Percentiles rank a stretch among this genome's conserved stretches.
phyloP scores from a whole-genome alignment of 345 rosid species.

The Moricandia moricandioides region DNA sequence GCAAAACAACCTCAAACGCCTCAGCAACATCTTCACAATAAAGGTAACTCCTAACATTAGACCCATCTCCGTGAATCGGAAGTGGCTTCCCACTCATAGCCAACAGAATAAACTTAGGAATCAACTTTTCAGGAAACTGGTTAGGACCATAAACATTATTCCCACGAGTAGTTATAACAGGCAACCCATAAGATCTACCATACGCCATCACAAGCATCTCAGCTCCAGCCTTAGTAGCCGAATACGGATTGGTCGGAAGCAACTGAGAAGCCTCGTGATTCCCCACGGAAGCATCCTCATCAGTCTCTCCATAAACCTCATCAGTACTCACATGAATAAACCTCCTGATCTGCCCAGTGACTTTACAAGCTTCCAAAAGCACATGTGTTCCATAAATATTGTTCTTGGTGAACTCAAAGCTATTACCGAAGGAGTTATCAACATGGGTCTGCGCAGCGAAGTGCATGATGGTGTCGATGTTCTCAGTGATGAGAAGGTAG shows the following conservation, averaged over 20 bases:
- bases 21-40: slow-evolving; percentile 96
- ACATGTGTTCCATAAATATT: slow-evolving; percentile 86
- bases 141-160: slow-evolving; percentile 76
- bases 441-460: slow-evolving; percentile 92
- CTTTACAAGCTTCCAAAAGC: slow-evolving; percentile 82
- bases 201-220: slow-evolving; percentile 98
- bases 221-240: slow-evolving; percentile 88
- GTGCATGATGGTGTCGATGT: slow-evolving; percentile 89
- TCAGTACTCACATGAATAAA: slow-evolving; percentile 92
- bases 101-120: slow-evolving; percentile 78
- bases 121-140: slow-evolving; percentile 85
- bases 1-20: slow-evolving; percentile 84
- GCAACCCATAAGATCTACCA: slow-evolving; percentile 81
- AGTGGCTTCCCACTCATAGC: slow-evolving; percentile 60
- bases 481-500: slow-evolving; percentile 86
- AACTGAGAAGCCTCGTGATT: slow-evolving; percentile 88
- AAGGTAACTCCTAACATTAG: slow-evolving; percentile 77
- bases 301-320: slow-evolving; percentile 92
- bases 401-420: slow-evolving; percentile 91
- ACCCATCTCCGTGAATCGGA: slow-evolving; percentile 89
- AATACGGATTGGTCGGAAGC: slow-evolving; percentile 85
- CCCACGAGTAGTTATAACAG: slow-evolving; percentile 55
- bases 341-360: slow-evolving; percentile 88
- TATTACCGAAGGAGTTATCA: slow-evolving; percentile 84
- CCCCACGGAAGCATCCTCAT: slow-evolving; percentile 89